Base-by-base conservation (phyloP, 257 asterid genomes). In the Fraxinus anomala region DNA sequence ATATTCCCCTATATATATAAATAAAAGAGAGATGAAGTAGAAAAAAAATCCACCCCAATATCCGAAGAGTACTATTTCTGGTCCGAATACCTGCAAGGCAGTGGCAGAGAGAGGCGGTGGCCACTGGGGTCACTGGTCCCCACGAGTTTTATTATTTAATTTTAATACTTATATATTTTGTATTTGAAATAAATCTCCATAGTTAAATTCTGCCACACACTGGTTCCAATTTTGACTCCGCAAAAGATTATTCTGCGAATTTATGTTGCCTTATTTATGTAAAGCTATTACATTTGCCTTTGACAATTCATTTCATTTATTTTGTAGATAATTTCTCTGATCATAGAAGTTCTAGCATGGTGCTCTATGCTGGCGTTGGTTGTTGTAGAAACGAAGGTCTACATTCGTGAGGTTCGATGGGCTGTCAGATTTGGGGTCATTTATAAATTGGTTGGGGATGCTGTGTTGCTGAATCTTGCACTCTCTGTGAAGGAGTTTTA, bases 401-500 rank as follows among this genome's bases (percentile, higher is more conserved):
- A 93, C 86, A 80, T 96, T 76, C 79, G 85, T 24, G 99, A 96
- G 84, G 83, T 89, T 2, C 92, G 99, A 47, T 96, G 99, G 99
- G 80, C 83, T 80, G 92, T 93, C 80, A 87, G 98, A 81, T 93
- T 91, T 80, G 99, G 92, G 39, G 87, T 95, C 81, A 66, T 93
- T 65, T 95, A 93, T 88, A 85, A 87, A 76, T 82, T 95, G 83
- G 93, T 96, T 1, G 98, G 96, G 82, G 94, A 96, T 73, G 87
- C 89, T 70, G 97, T 92, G 82, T 88, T 92, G 92, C 80, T 89
- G 85, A 92, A 86, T 80, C 94, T 91, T 44, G 86, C 83, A 78
- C 84, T 89, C 47, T 70, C 92, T 68, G 94, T 89, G 77, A 82
- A 78, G 87, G 93, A 92, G 13, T 87, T 79, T 59, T 92, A 89